Evolutionary conservation across 257 asterid species (phyloP).

Genomic region (Solanum lycopersicoides): DNA sequence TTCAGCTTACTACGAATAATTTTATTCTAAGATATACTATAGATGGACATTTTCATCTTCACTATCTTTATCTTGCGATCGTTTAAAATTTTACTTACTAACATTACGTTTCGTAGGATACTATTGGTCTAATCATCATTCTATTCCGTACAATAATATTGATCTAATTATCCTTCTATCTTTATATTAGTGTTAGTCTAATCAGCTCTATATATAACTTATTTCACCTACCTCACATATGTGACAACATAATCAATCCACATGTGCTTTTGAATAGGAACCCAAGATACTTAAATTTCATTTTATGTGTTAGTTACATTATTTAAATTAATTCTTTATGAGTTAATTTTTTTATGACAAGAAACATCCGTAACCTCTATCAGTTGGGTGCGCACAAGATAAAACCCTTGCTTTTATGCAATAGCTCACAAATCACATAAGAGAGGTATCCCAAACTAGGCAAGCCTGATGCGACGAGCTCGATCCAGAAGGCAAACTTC

Average conservation of each 20-base stretch:
- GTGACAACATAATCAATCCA: neutral
- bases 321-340: neutral
- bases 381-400: too few relatives aligned
- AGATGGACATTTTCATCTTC: neutral
- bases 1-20: neutral
- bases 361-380: too few relatives aligned
- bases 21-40: too few relatives aligned
- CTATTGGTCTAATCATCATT: too few relatives aligned
- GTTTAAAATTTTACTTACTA: too few relatives aligned
- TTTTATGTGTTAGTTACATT: fast-evolving
- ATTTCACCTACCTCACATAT: neutral
- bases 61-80: too few relatives aligned
- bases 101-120: too few relatives aligned
- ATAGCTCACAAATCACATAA: too few relatives aligned
- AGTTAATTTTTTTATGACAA: too few relatives aligned
- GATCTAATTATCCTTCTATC: neutral
- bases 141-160: neutral
- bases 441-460: fast-evolving
- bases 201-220: neutral
- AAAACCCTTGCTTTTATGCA: fast-evolving
- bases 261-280: neutral
- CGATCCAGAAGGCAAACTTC: fast-evolving
- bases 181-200: neutral
- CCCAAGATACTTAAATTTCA: too few relatives aligned
- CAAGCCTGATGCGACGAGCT: too few relatives aligned